Conservation (phyloP, 805 yeast species). For the Nakazawaea wickerhamii region DNA sequence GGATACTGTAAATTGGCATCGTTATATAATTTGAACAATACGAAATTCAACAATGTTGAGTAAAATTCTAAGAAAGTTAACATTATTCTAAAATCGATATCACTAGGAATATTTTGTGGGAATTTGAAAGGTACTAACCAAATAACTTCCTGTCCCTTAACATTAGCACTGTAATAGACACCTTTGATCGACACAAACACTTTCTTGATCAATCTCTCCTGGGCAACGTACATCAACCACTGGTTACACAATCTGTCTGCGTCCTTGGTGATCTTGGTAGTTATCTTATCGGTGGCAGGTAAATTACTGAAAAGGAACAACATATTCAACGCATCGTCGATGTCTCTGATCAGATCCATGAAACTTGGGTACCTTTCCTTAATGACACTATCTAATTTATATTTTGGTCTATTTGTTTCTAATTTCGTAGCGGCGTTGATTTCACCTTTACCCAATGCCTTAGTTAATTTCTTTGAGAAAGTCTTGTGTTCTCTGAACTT, state of each 20-base stretch:
- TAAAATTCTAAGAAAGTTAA: slow-evolving; percentile 93
- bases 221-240: slow-evolving; percentile 92
- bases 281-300: slow-evolving; percentile 87
- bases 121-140: slow-evolving; percentile 98
- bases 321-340: slow-evolving; percentile 96
- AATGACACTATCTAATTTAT: slow-evolving; percentile 83
- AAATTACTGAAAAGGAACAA: slow-evolving; percentile 86
- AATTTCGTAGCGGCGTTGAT: slow-evolving; percentile 80
- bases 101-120: slow-evolving; percentile 91
- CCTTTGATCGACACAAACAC: slow-evolving; percentile 97
- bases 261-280: slow-evolving; percentile 76
- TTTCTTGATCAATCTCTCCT: slow-evolving; percentile 74
- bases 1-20: slow-evolving; percentile 88
- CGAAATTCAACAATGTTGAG: slow-evolving; percentile 86
- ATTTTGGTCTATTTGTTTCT: slow-evolving; percentile 75
- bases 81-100: slow-evolving; percentile 95
- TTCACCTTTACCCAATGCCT: slow-evolving; percentile 90
- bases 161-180: slow-evolving; percentile 86
- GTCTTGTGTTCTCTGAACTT: slow-evolving; percentile 95
- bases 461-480: slow-evolving; percentile 84
- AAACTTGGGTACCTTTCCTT: slow-evolving; percentile 96
- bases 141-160: slow-evolving; percentile 87
- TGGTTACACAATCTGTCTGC: slow-evolving; percentile 86
- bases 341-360: slow-evolving; percentile 83
- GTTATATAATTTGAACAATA: slow-evolving; percentile 75